Evolutionary conservation across 2,329 filamentous ascomycete species (phyloP).

Genomic region (Talaromyces sp.): DNA sequence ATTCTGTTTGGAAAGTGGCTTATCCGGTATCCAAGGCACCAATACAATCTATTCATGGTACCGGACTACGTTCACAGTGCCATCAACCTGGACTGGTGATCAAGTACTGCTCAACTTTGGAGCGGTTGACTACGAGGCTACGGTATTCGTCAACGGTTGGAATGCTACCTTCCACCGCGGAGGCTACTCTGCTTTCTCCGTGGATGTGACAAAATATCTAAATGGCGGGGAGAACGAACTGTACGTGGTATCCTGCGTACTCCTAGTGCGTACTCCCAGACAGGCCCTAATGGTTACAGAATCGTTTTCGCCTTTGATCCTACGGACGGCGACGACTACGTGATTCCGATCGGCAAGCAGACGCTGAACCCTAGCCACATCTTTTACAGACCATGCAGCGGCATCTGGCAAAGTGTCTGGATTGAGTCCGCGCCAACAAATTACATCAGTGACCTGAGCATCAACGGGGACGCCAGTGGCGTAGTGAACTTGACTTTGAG

Average conservation of each 20-base stretch:
- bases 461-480: background rate
- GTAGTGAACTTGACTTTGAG: background rate
- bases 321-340: constrained; percentile 51
- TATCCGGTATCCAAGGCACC: constrained; percentile 44
- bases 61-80: constrained; percentile 45
- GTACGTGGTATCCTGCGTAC: background rate
- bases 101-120: constrained; percentile 41
- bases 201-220: constrained; percentile 49
- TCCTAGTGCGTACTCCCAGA: background rate
- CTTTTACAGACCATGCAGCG: constrained; percentile 67
- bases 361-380: constrained; percentile 50
- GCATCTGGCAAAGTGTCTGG: constrained; percentile 74
- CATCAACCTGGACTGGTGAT: constrained; percentile 33
- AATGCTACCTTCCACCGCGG: constrained; percentile 50
- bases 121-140: constrained; percentile 47
- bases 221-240: background rate
- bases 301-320: constrained; percentile 64
- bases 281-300: constrained; percentile 27
- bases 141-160: constrained; percentile 53
- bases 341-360: constrained; percentile 65
- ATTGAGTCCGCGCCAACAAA: constrained; percentile 38
- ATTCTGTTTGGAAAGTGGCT: constrained; percentile 50
- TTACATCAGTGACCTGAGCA: background rate
- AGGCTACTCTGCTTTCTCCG: constrained; percentile 57
- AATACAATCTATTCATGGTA: constrained; percentile 43